Evolutionary conservation across 805 yeast species (phyloP), one percentile per base, ranked within the genome.

Genomic region (Wickerhamomyces bisporus): DNA sequence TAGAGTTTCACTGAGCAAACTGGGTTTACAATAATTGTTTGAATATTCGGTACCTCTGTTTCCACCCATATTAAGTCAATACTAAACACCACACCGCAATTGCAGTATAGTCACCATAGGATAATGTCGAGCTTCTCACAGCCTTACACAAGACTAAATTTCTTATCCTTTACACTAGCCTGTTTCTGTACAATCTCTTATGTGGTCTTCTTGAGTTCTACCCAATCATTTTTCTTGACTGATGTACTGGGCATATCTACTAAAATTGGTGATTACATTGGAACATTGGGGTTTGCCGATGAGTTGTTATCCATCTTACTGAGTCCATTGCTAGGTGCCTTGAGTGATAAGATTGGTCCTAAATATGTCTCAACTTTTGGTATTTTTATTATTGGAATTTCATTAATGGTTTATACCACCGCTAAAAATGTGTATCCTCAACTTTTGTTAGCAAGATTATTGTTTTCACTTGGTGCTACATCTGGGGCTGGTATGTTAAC

Each of bases 291-390:
- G 1, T 70, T 78, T 30, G 71, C 68, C 14, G 88, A 81, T 53
- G 88, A 82, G 52, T 41, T 80, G 9, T 58, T 75, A 0, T 66
- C 77, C 5, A 70, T 81, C 35, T 33, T 66, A 0, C 47, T 69
- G 14, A 71, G 83, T 11, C 88, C 89, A 0, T 57, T 80, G 17
- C 60, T 80, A 44, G 91, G 89, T 4, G 73, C 81, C 0, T 49
- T 77, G 20, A 69, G 77, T 45, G 89, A 82, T 50, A 70, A 71
- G 46, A 57, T 79, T 35, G 87, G 87, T 5, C 65, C 86, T 2
- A 68, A 79, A 39, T 59, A 74, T 18, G 66, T 79, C 20, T 71
- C 71, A 31, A 57, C 68, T 11, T 42, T 53, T 4, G 79, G 86
- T 11, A 69, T 79, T 31, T 28, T 65, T n/a, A 45, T 71, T 11